A percentile compares a stretch with the other conserved stretches of the same genome.
phyloP scores from a whole-genome alignment of 164 flowering plant species.

The Akebia trifoliata region DNA sequence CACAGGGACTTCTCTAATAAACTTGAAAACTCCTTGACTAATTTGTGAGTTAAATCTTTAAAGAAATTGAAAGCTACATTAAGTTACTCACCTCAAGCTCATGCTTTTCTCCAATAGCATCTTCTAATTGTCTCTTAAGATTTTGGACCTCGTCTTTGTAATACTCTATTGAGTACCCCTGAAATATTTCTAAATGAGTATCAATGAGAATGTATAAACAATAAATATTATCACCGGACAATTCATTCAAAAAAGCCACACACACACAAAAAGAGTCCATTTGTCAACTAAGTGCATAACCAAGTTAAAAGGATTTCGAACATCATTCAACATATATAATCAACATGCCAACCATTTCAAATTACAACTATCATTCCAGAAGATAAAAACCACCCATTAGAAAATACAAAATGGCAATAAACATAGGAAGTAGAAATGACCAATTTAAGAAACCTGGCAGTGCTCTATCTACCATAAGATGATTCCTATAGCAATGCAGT shows the following conservation, averaged over 20 bases:
- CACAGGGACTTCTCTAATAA: neutral
- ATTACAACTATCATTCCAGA: neutral
- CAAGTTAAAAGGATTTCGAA: too few species aligned
- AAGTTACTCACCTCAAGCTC: slow-evolving; percentile 60
- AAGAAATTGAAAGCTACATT: neutral
- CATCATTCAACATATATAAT: neutral
- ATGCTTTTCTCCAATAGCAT: slow-evolving; percentile 49
- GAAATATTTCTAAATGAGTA: slow-evolving; percentile 11
- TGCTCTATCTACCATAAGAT: neutral
- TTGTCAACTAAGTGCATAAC: neutral
- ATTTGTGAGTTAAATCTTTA: neutral
- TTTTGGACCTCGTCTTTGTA: slow-evolving; percentile 43
- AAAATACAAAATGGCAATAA: neutral
- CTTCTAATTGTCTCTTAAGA: slow-evolving; percentile 57
- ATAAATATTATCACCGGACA: neutral
- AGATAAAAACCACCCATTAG: neutral
- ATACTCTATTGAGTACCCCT: slow-evolving; percentile 44
- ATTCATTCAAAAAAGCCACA: neutral
- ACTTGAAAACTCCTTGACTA: neutral
- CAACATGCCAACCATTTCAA: too few species aligned
- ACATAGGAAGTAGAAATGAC: neutral
- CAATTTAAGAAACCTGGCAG: neutral
- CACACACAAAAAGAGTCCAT: neutral
- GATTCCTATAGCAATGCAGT: neutral
- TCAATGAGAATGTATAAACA: neutral